These are phyloP conservation scores for Lactarius trivialis DNA, from an alignment of 768 basidiomycete genomes.

Conservation along the genomic window DNA sequence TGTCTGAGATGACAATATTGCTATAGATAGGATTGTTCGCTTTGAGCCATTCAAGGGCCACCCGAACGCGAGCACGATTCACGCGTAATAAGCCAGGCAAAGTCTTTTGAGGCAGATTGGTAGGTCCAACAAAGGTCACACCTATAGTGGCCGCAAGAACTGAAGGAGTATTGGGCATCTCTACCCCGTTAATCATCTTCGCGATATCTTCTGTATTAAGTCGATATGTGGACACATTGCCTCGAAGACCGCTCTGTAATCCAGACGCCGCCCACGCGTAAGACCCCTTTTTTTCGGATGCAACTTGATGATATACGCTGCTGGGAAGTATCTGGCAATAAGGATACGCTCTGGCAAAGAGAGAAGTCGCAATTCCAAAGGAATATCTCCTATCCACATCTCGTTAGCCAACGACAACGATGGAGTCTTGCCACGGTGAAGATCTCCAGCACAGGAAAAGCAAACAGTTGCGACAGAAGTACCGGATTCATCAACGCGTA, in stretches of 20 bases:
- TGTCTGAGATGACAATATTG: rapidly evolving
- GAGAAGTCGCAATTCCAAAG: too few species aligned
- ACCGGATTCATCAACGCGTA: too few species aligned
- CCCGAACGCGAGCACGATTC: rapidly evolving
- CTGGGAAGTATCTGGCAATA: background rate
- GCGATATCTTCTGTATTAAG: background rate
- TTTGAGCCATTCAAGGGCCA: background rate
- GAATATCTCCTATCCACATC: too few species aligned
- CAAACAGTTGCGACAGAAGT: too few species aligned
- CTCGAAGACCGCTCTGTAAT: background rate
- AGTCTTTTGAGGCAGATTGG: background rate
- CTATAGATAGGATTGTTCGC: background rate
- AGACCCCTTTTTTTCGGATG: background rate
- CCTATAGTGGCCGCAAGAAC: background rate
- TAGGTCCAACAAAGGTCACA: background rate
- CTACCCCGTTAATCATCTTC: background rate
- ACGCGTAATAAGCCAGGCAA: background rate
- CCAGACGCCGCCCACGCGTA: background rate
- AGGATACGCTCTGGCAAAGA: too few species aligned
- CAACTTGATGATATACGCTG: background rate
- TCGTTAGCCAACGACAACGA: too few species aligned
- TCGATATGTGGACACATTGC: background rate
- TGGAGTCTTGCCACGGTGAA: too few species aligned
- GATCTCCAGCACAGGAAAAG: too few species aligned
- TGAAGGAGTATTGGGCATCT: background rate